phyloP scores from a whole-genome alignment of 2,329 filamentous ascomycete genomes.

The Sporothrix curviconia region DNA sequence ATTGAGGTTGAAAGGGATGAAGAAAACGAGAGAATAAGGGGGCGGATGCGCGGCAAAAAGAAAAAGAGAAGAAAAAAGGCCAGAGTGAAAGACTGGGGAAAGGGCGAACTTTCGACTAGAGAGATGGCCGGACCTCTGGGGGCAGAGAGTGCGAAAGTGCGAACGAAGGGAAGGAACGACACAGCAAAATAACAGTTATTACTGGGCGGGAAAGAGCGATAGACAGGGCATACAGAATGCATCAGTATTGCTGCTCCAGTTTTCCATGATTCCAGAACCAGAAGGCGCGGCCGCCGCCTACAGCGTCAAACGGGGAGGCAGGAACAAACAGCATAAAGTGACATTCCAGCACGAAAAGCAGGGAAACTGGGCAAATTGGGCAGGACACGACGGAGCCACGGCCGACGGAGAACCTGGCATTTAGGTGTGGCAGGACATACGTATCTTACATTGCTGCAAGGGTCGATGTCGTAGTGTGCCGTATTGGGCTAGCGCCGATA shows the following conservation, averaged over 20 bases:
- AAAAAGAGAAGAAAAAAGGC: not conserved
- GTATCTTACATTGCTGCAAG: not conserved
- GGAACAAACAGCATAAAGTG: not conserved
- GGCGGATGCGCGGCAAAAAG: not conserved
- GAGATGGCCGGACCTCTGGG: not conserved
- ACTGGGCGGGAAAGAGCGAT: not conserved
- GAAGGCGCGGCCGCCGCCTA: not conserved
- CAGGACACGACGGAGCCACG: not conserved
- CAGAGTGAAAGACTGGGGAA: not conserved
- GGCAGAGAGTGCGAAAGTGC: not conserved
- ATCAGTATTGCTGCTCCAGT: not conserved
- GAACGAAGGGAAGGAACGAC: not conserved
- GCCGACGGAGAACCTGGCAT: not conserved
- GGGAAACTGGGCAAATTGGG: conserved; percentile 1
- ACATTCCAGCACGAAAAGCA: not conserved
- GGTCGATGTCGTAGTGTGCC: not conserved
- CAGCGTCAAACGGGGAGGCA: not conserved
- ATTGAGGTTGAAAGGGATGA: not conserved
- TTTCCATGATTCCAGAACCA: conserved; percentile 1
- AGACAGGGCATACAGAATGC: not conserved
- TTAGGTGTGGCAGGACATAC: too few relatives aligned
- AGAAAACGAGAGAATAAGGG: conserved; percentile 4
- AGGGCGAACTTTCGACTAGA: not conserved
- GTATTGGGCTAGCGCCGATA: not conserved
- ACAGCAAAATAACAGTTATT: not conserved